Conservation (phyloP, 306 rosid genomes). For the Vigna trinervia region DNA sequence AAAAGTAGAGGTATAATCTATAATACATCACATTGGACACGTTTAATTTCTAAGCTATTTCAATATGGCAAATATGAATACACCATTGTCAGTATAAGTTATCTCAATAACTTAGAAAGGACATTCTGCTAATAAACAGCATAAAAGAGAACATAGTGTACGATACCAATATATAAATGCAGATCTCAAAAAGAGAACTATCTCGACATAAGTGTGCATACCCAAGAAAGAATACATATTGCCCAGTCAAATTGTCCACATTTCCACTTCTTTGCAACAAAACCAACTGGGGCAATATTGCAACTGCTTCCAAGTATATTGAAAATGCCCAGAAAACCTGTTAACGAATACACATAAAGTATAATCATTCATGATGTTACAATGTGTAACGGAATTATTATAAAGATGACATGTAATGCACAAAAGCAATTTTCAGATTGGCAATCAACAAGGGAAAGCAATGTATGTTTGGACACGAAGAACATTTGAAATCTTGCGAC, state of each 20-base stretch:
- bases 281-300: slow-evolving; percentile 90
- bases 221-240: slow-evolving; percentile 95
- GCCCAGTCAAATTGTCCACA: slow-evolving; percentile 93
- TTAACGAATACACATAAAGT: slow-evolving; percentile 37
- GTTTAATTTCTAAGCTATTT: slow-evolving; percentile 5
- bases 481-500: neutral
- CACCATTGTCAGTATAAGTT: neutral
- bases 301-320: slow-evolving; percentile 90
- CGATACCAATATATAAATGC: slow-evolving; percentile 20
- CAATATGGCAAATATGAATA: neutral
- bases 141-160: neutral
- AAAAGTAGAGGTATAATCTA: slow-evolving; percentile 7
- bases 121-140: slow-evolving; percentile 16
- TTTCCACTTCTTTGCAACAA: slow-evolving; percentile 91
- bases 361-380: slow-evolving; percentile 3
- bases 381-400: slow-evolving; percentile 21
- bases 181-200: slow-evolving; percentile 21
- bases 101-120: neutral
- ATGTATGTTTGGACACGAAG: slow-evolving; percentile 18
- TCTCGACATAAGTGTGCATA: slow-evolving; percentile 44
- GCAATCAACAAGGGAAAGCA: neutral
- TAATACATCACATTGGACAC: slow-evolving; percentile 16
- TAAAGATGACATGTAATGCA: slow-evolving; percentile 37
- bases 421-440: neutral
- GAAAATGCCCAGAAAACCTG: slow-evolving; percentile 98